A percentile compares a stretch with the other conserved stretches of the same genome.
These are phyloP conservation scores for Immersiella caudata DNA, from an alignment of 495 filamentous ascomycete species.

Conservation along the genomic window DNA sequence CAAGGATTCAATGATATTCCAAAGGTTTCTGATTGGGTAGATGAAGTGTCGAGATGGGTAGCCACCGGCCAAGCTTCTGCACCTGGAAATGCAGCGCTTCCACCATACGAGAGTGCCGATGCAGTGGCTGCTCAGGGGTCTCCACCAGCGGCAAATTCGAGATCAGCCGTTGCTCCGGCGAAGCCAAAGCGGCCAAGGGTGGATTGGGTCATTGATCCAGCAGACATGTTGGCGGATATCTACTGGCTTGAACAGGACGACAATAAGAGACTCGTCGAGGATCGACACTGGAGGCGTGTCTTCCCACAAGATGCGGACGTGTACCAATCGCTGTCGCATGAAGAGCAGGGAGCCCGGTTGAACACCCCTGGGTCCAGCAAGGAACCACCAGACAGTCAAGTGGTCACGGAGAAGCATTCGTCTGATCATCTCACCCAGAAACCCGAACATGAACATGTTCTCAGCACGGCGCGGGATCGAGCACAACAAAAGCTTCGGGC, in stretches of 20 bases:
- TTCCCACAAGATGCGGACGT: conserved; percentile 53
- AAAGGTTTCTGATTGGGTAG: conserved; percentile 73
- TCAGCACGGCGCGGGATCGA: conserved; percentile 43
- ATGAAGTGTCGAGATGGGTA: conserved; percentile 60
- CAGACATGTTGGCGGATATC: conserved; percentile 80
- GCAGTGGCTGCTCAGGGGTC: conserved; percentile 36
- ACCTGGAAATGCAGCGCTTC: conserved; percentile 58
- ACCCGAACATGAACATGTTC: conserved; percentile 37
- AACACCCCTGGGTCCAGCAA: conserved; percentile 32
- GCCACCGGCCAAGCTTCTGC: conserved; percentile 38
- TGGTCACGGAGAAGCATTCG: conserved; percentile 19
- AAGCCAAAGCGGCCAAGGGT: conserved; percentile 66
- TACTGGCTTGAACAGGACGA: conserved; percentile 80
- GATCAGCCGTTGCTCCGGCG: conserved; percentile 31
- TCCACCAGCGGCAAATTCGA: conserved; percentile 36
- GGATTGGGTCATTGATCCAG: conserved; percentile 79
- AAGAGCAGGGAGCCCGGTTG: conserved; percentile 22
- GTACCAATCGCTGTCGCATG: conserved; percentile 27
- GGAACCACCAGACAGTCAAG: conserved; percentile 22
- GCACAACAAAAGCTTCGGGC: conserved; percentile 55
- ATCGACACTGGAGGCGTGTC: conserved; percentile 69
- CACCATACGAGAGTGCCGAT: conserved; percentile 54
- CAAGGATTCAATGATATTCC: conserved; percentile 75
- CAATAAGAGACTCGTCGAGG: conserved; percentile 75
- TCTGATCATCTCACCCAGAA: conserved; percentile 25